Evolutionary conservation across 1,284 basidiomycete species (phyloP).

Genomic region (Irpex rosettiformis): DNA sequence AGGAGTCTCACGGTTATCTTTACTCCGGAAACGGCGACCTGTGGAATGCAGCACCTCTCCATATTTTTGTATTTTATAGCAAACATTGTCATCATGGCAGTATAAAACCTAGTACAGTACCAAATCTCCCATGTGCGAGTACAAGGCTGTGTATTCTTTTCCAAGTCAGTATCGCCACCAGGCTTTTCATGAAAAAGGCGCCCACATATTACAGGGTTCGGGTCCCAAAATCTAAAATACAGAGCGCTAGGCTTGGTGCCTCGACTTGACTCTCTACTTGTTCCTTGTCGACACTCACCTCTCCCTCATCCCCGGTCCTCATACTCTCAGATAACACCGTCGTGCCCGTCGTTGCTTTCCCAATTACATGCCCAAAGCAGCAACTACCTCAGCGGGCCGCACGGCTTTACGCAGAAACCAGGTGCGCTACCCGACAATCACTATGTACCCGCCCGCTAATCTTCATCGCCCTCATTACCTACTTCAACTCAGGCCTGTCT

Average conservation of each 20-base stretch:
- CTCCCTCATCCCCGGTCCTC: not conserved
- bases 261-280: not conserved
- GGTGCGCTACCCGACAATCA: conserved; percentile 32
- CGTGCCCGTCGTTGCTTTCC: conserved; percentile 5
- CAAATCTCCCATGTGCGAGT: not conserved
- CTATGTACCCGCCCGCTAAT: conserved; percentile 6
- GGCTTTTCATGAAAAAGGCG: not conserved
- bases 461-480: conserved; percentile 10
- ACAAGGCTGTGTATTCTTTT: not conserved
- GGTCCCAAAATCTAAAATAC: not conserved
- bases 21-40: not conserved
- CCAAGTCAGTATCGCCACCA: not conserved
- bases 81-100: too few relatives aligned
- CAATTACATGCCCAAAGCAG: conserved; percentile 60
- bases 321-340: not conserved
- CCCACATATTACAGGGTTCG: not conserved
- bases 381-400: conserved; percentile 35
- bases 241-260: conserved; percentile 5
- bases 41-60: too few relatives aligned
- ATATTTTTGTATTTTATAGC: too few relatives aligned
- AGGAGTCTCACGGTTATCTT: not conserved
- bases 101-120: too few relatives aligned
- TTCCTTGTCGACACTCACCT: not conserved
- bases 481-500: conserved; percentile 58
- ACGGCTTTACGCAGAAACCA: conserved; percentile 77